Conservation (phyloP, 352 stramenopile genomes). For the Elongisporangium undulatum region DNA sequence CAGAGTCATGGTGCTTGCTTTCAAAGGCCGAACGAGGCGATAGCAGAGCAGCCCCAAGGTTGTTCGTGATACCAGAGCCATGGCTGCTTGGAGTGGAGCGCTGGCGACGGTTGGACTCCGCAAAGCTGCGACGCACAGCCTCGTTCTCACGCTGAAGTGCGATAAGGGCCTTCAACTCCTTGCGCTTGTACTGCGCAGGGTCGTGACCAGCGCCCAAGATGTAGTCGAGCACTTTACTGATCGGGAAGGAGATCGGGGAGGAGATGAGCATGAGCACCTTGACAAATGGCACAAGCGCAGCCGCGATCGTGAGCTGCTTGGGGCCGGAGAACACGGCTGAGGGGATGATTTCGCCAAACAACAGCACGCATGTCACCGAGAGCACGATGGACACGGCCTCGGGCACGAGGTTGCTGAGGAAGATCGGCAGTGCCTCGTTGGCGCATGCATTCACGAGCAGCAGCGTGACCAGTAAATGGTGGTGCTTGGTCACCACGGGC, state of each 20-base stretch:
- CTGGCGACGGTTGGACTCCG: constrained; percentile 16
- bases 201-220: constrained; percentile 78
- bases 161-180: constrained; percentile 88
- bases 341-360: constrained; percentile 96
- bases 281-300: constrained; percentile 77
- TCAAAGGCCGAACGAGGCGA: constrained; percentile 14
- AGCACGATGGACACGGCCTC: constrained; percentile 88
- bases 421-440: constrained; percentile 93
- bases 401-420: constrained; percentile 87
- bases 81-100: constrained; percentile 8
- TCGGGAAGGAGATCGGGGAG: constrained; percentile 88
- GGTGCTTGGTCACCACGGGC: constrained; percentile 88
- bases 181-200: constrained; percentile 82
- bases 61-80: constrained; percentile 3
- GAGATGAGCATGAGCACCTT: constrained; percentile 86
- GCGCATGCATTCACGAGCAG: constrained; percentile 92
- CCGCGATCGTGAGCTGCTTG: constrained; percentile 89
- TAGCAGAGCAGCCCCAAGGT: constrained; percentile 9
- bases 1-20: constrained; percentile 28
- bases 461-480: constrained; percentile 93
- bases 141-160: constrained; percentile 65
- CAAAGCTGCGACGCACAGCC: constrained; percentile 25
- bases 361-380: constrained; percentile 92
- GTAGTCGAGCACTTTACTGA: constrained; percentile 88
- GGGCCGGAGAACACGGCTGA: constrained; percentile 93